These are phyloP conservation scores for Apiospora hydei DNA, from an alignment of 2,329 filamentous ascomycete genomes.

Conservation along the genomic window DNA sequence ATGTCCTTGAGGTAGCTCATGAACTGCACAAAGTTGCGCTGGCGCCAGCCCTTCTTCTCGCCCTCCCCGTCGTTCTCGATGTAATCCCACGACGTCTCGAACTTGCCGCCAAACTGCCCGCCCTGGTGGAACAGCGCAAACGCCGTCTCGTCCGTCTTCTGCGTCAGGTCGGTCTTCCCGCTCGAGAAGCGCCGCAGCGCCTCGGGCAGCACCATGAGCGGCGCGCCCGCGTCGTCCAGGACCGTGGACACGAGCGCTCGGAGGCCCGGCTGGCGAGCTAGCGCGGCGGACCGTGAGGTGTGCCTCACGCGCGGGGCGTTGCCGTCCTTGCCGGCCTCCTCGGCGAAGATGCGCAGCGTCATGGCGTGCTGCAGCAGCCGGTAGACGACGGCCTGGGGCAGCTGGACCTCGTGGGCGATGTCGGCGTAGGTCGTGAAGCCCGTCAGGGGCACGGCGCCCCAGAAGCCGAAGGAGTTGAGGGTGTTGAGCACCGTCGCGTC, in stretches of 20 bases:
- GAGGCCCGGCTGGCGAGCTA: conserved; percentile 44
- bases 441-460: conserved; percentile 56
- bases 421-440: conserved; percentile 52
- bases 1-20: conserved; percentile 51
- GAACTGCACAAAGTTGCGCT: conserved; percentile 48
- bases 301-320: conserved; percentile 41
- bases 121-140: conserved; percentile 47
- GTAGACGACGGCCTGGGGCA: conserved; percentile 48
- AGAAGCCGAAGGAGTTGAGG: conserved; percentile 61
- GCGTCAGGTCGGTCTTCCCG: conserved; percentile 41
- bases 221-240: conserved; percentile 47
- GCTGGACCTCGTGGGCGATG: conserved; percentile 46
- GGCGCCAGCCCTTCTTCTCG: conserved; percentile 46
- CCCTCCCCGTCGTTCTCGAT: conserved; percentile 51
- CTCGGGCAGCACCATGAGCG: conserved; percentile 44
- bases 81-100: conserved; percentile 47
- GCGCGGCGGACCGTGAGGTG: conserved; percentile 47
- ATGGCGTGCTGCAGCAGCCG: conserved; percentile 49
- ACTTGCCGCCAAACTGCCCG: conserved; percentile 38
- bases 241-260: conserved; percentile 46
- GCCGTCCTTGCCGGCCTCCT: conserved; percentile 32
- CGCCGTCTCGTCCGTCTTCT: conserved; percentile 45
- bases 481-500: conserved; percentile 54
- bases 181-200: conserved; percentile 43
- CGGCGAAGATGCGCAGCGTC: conserved; percentile 48